A percentile compares a stretch with the other conserved stretches of the same genome.
phyloP scores from a whole-genome alignment of 441 rosid genomes.

The Eruca vesicaria region DNA sequence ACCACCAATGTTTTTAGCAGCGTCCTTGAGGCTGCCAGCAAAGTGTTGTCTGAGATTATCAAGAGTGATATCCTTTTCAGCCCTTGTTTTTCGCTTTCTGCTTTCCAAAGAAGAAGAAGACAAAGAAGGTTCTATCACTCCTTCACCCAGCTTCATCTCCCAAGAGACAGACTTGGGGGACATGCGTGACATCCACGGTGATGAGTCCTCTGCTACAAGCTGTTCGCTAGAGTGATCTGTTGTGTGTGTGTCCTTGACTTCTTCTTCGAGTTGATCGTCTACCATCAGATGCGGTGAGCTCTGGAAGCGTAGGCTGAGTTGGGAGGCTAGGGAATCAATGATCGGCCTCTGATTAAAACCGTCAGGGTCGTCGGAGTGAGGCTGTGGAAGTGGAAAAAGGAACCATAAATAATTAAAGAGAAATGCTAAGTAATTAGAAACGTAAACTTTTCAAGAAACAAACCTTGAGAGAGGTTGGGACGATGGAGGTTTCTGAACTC shows the following conservation, averaged over 20 bases:
- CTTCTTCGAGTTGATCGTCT: slow-evolving; percentile 48
- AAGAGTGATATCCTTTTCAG: slow-evolving; percentile 70
- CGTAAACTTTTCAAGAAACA: not conserved
- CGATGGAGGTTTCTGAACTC: slow-evolving; percentile 57
- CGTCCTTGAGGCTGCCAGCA: slow-evolving; percentile 88
- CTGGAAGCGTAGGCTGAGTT: slow-evolving; percentile 46
- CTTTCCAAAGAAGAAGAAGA: slow-evolving; percentile 33
- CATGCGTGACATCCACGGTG: slow-evolving; percentile 37
- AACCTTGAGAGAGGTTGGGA: slow-evolving; percentile 55
- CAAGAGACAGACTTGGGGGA: slow-evolving; percentile 46
- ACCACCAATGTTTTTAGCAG: slow-evolving; percentile 86
- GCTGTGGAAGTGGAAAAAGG: slow-evolving; percentile 10
- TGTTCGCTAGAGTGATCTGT: slow-evolving; percentile 22
- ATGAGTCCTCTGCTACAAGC: slow-evolving; percentile 30
- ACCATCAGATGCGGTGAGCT: slow-evolving; percentile 44
- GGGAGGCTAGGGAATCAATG: slow-evolving; percentile 40
- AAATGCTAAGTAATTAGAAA: not conserved
- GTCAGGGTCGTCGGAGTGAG: slow-evolving; percentile 52
- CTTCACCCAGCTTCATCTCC: slow-evolving; percentile 49
- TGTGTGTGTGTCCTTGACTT: slow-evolving; percentile 24
- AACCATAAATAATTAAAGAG: not conserved
- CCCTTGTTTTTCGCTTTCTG: slow-evolving; percentile 52
- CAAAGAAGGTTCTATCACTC: slow-evolving; percentile 32
- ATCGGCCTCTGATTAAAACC: slow-evolving; percentile 48
- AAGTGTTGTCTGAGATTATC: slow-evolving; percentile 72